Base-by-base conservation (phyloP, 1,139 yeast genomes). In the Hyphopichia pseudoburtonii region DNA sequence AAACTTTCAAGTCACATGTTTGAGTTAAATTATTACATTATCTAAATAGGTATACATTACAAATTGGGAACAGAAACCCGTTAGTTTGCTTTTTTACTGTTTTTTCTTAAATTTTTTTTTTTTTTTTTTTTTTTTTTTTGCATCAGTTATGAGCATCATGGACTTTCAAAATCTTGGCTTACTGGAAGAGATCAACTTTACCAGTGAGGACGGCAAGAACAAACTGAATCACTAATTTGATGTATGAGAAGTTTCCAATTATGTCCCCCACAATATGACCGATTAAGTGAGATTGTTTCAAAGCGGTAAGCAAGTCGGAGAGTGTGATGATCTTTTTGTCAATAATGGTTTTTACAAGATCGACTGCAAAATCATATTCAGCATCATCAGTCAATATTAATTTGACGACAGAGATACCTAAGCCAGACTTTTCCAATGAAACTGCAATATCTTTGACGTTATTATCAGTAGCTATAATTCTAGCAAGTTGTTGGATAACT, bases 391-490 rank as follows among this genome's bases (percentile, higher is more conserved):
- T 44, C 12, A 60, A 29, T 4, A 50, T 42, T 25, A 49, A 51
- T 35, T 55, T 48, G 23, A 56, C 41, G 23, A 59, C 46, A 5
- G 61, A 57, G 12, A 57, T 51, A 26, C 51, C 64, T 34, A 61
- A 52, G 16, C 66, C 66, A 5, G 65, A 60, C 44, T 56, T 59
- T 16, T 52, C 45, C 40, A 61, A 51, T 2, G 65, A 58, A 23
- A 48, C 54, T 41, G 54, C 50, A 23, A 57, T 47, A 24, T 49
- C 44, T 34, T 51, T 53, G 21, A 56, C 41, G 38, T 54, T 51
- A 23, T 44, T 41, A 32, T 46, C 47, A 12, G 48, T 40, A 16
- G 48, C 50, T 18, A 51, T 39, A 31, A 54, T 38, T n/a, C 24
- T 12, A 19, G 32, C 17, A 16, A 38, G 17, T 25, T 33, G 23